Evolutionary conservation across 2,329 filamentous ascomycete genomes (phyloP).

Genomic region (Aspergillus ruber): DNA sequence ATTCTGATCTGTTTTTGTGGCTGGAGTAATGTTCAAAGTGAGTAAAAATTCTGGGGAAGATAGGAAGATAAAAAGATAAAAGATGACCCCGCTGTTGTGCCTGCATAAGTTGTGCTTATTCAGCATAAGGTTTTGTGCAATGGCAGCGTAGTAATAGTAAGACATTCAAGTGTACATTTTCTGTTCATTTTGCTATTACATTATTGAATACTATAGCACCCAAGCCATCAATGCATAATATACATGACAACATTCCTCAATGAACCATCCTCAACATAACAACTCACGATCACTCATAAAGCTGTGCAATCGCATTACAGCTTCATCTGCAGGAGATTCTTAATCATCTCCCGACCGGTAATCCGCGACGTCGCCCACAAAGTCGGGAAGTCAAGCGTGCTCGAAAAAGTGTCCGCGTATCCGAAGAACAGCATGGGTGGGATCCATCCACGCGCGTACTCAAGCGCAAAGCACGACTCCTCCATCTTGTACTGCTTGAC

Average conservation of each 20-base stretch:
- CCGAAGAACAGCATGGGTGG: constrained; percentile 89
- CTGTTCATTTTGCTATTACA: neutral
- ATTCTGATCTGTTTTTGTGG: constrained; percentile 41
- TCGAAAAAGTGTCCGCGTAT: constrained; percentile 71
- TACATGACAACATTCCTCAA: constrained; percentile 3
- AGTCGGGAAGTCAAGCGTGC: constrained; percentile 78
- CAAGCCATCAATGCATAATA: constrained; percentile 1
- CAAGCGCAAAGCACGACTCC: constrained; percentile 32
- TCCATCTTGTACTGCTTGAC: constrained; percentile 63
- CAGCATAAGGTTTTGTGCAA: constrained; percentile 6
- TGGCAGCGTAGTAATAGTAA: too few species aligned
- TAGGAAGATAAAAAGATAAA: constrained; percentile 1
- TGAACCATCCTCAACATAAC: too few species aligned
- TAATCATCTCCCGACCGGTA: constrained; percentile 69
- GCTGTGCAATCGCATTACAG: constrained; percentile 42
- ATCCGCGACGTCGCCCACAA: constrained; percentile 71
- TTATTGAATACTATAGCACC: neutral
- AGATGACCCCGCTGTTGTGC: constrained; percentile 8
- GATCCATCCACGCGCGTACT: constrained; percentile 64
- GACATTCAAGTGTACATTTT: neutral
- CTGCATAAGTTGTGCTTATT: constrained; percentile 4
- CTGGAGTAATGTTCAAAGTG: neutral
- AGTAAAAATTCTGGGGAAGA: constrained; percentile 4
- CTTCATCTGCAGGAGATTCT: constrained; percentile 65
- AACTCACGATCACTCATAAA: neutral